Base-by-base conservation (phyloP, 305 asterid species). In the Nicotiana rustica region DNA sequence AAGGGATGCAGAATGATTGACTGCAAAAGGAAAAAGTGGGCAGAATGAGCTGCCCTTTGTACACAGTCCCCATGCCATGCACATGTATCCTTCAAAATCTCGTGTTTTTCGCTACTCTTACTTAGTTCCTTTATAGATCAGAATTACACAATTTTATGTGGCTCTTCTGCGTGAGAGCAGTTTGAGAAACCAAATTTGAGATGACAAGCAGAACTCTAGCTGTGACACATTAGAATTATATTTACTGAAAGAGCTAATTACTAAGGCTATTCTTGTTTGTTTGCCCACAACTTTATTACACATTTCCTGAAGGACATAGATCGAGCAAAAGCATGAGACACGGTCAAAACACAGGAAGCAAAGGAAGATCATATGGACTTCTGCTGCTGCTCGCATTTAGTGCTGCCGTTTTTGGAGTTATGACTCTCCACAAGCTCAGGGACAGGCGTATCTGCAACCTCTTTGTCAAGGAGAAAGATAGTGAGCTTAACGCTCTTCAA, bases 391-490 rank as follows among this genome's bases (percentile, higher is more conserved):
- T 90, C 61, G 89, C 92, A 14, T 88, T 91, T 77, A 91, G 93
- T 19, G 91, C 88, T 29, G 93, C 90, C 3, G 29, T 92, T 3
- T 57, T 91, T 44, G 98, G 94, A 0, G 81, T 91, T 6, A 88
- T 92, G 92, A 89, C 89, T 12, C 80, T 90, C 60, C 94, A 94
- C 62, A 88, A 87, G 86, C 85, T 89, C 19, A 92, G 86, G 80
- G 93, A 90, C 68, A 89, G 87, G 57, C 89, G 92, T 41, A 60
- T 86, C 84, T 84, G 89, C 87, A 81, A 70, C 84, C 90, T 85
- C 80, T 44, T 91, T 1, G 81, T 92, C 83, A 86, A 88, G 52
- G 88, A 91, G 44, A 94, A 88, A 84, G 89, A 93, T 49, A 81
- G 17, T 6, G 88, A 89, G 41, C 89, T 93, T 56, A 67, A 82